These are phyloP conservation scores for Candida sonorensis DNA, from an alignment of 805 yeast species.

Conservation along the genomic window DNA sequence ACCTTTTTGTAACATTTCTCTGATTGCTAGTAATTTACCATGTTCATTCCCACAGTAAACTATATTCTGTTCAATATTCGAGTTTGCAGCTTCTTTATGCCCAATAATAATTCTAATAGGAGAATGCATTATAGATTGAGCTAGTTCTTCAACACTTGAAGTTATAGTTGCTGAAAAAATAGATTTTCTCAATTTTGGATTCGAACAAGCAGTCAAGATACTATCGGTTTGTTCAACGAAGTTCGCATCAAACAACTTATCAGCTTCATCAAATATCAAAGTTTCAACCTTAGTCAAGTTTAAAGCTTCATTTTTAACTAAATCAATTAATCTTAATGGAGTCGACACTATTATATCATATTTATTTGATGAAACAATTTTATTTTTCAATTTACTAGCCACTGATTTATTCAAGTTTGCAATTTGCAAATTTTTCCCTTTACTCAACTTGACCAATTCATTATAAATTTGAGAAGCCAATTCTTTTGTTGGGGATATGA, in stretches of 20 bases:
- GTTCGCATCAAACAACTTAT: slow-evolving; percentile 78
- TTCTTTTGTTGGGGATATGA: slow-evolving; percentile 93
- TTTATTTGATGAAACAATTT: slow-evolving; percentile 50
- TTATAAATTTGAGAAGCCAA: slow-evolving; percentile 79
- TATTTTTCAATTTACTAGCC: slow-evolving; percentile 60
- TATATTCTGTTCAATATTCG: slow-evolving; percentile 73
- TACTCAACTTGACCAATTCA: slow-evolving; percentile 53
- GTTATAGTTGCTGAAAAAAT: slow-evolving; percentile 96
- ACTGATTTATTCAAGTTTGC: slow-evolving; percentile 67
- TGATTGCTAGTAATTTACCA: slow-evolving; percentile 87
- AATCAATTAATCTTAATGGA: slow-evolving; percentile 81
- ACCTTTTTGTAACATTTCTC: slow-evolving; percentile 80
- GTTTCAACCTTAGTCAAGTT: slow-evolving; percentile 63
- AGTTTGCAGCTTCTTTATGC: slow-evolving; percentile 87
- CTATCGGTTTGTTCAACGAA: slow-evolving; percentile 90
- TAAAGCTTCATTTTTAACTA: slow-evolving; percentile 54
- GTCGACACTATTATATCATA: slow-evolving; percentile 82
- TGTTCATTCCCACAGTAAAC: slow-evolving; percentile 89
- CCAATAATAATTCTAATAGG: slow-evolving; percentile 87
- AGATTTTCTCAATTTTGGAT: slow-evolving; percentile 53
- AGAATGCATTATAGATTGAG: slow-evolving; percentile 75
- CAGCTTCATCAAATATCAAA: slow-evolving; percentile 92
- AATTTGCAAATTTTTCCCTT: slow-evolving; percentile 49
- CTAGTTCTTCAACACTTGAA: slow-evolving; percentile 84
- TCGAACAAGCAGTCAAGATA: slow-evolving; percentile 54